phyloP scores from a whole-genome alignment of 768 basidiomycete species.

The Hygrocybe punicea region DNA sequence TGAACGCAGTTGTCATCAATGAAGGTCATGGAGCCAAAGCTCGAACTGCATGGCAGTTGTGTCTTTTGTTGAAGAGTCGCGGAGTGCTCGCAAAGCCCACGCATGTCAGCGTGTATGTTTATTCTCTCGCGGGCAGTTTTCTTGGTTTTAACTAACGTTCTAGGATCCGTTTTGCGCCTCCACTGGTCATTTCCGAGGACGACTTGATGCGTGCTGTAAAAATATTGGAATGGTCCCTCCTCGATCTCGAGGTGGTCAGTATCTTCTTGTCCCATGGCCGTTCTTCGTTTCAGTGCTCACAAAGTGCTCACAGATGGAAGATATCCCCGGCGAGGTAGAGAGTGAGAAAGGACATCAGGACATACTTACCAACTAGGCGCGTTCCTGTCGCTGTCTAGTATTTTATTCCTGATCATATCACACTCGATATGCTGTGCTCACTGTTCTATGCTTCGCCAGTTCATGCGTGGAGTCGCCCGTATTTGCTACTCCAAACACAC shows the following conservation, averaged over 20 bases:
- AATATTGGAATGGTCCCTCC: slow-evolving; percentile 72
- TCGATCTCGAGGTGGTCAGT: slow-evolving; percentile 76
- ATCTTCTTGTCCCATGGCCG: not conserved
- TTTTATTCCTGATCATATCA: not conserved
- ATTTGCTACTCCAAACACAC: not conserved
- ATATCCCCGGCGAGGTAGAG: slow-evolving; percentile 35
- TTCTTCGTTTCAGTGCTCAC: not conserved
- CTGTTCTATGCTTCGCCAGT: not conserved
- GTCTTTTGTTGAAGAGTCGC: slow-evolving; percentile 84
- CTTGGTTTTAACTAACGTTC: not conserved
- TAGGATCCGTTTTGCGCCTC: slow-evolving; percentile 95
- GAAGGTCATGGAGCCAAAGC: slow-evolving; percentile 73
- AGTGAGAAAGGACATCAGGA: slow-evolving; percentile 56
- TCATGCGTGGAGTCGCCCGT: not conserved
- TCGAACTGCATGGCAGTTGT: slow-evolving; percentile 93
- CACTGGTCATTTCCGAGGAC: slow-evolving; percentile 87
- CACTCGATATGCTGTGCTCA: too few relatives aligned
- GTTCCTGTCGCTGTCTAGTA: not conserved
- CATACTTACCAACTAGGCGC: slow-evolving; percentile 22
- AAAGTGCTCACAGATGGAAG: slow-evolving; percentile 13
- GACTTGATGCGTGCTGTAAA: slow-evolving; percentile 72
- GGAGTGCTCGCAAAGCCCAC: slow-evolving; percentile 96
- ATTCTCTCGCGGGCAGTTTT: not conserved
- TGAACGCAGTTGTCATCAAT: slow-evolving; percentile 94
- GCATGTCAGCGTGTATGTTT: slow-evolving; percentile 83